Conservation (phyloP, 2,329 filamentous ascomycete genomes). For the Davidsoniella eucalypti region DNA sequence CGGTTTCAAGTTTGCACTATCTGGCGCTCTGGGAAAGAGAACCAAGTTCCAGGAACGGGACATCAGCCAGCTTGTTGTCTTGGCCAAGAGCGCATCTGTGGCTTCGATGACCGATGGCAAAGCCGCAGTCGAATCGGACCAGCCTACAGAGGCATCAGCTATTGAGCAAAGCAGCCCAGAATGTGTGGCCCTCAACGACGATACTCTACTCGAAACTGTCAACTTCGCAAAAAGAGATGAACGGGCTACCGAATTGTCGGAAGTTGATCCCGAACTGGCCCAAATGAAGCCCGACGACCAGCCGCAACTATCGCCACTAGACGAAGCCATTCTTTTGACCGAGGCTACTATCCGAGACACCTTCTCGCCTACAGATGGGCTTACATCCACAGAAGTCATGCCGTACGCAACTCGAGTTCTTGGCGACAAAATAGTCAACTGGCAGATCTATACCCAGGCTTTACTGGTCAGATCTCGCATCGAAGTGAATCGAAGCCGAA, state of each 20-base stretch:
- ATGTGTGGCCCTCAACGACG: slow-evolving; percentile 69
- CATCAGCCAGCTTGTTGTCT: slow-evolving; percentile 75
- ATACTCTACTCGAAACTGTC: slow-evolving; percentile 80
- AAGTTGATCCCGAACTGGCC: slow-evolving; percentile 46
- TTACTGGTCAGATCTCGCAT: slow-evolving; percentile 78
- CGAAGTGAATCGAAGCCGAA: slow-evolving; percentile 73
- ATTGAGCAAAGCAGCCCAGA: slow-evolving; percentile 30
- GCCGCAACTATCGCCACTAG: slow-evolving; percentile 63
- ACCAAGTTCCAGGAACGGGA: slow-evolving; percentile 67
- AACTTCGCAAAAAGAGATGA: slow-evolving; percentile 45
- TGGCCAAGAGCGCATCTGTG: slow-evolving; percentile 55
- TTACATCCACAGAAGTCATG: slow-evolving; percentile 85
- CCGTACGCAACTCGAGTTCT: slow-evolving; percentile 83
- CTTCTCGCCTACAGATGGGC: slow-evolving; percentile 60
- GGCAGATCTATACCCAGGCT: slow-evolving; percentile 94
- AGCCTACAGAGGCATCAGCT: slow-evolving; percentile 15
- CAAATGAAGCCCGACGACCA: slow-evolving; percentile 62
- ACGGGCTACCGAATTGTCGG: slow-evolving; percentile 23
- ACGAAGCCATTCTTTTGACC: slow-evolving; percentile 80
- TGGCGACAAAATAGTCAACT: slow-evolving; percentile 79
- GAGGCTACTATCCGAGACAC: slow-evolving; percentile 82
- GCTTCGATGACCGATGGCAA: slow-evolving; percentile 14
- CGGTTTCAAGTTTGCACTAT: slow-evolving; percentile 67
- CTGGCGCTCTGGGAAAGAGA: slow-evolving; percentile 71
- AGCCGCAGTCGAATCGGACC: slow-evolving; percentile 12